phyloP scores from a whole-genome alignment of 805 yeast species.

The Ogataea paradorogensis region DNA sequence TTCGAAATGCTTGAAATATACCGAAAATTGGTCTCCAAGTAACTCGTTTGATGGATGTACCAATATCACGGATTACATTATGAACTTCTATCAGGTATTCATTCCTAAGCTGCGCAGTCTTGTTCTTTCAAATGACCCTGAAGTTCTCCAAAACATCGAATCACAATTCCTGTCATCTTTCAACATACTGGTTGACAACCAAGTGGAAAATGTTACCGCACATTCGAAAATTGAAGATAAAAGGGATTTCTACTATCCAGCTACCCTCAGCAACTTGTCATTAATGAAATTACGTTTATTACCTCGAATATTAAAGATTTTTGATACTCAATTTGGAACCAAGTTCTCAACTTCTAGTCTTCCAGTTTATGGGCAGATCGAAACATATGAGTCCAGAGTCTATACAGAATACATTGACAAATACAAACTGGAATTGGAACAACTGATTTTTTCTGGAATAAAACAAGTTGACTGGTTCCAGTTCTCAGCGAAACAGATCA shows the following conservation, averaged over 20 bases:
- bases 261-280: conserved; percentile 52
- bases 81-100: conserved; percentile 37
- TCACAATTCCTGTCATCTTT: conserved; percentile 36
- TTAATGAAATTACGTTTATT: conserved; percentile 44
- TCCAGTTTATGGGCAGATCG: conserved; percentile 44
- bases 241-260: conserved; percentile 26
- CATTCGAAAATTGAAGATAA: conserved; percentile 27
- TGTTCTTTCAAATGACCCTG: conserved; percentile 18
- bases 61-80: conserved; percentile 36
- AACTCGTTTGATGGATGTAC: conserved; percentile 33
- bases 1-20: conserved; percentile 17
- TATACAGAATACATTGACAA: conserved; percentile 52
- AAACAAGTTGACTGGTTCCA: conserved; percentile 42
- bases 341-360: conserved; percentile 41
- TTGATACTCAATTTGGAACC: conserved; percentile 50
- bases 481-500: conserved; percentile 12
- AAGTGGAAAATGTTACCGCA: conserved; percentile 41
- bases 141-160: conserved; percentile 28
- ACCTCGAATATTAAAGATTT: conserved; percentile 46
- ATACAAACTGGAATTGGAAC: conserved; percentile 41
- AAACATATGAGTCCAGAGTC: conserved; percentile 49
- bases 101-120: conserved; percentile 31
- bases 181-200: conserved; percentile 39
- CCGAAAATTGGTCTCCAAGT: conserved; percentile 41
- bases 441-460: conserved; percentile 40